These are phyloP conservation scores for Aureobasidium zeae DNA, from an alignment of 2,329 filamentous ascomycete genomes.

Conservation along the genomic window DNA sequence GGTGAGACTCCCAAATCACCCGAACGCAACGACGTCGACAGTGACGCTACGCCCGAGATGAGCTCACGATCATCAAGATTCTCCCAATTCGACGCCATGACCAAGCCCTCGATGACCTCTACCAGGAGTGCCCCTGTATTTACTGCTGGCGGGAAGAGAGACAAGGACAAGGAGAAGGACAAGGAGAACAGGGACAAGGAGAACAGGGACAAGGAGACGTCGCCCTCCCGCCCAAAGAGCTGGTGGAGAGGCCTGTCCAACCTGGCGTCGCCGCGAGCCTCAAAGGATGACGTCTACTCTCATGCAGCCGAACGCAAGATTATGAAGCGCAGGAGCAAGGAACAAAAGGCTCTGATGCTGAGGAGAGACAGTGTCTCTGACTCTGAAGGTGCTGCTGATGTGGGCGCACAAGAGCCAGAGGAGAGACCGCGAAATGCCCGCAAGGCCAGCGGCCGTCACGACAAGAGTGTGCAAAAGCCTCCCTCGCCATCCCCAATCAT, in stretches of 20 bases:
- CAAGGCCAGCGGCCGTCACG: constrained; percentile 16
- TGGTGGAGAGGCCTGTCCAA: constrained; percentile 12
- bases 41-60: constrained; percentile 35
- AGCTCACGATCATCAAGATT: constrained; percentile 21
- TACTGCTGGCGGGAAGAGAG: constrained; percentile 9
- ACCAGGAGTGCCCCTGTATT: not conserved
- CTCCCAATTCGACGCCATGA: constrained; percentile 18
- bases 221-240: not conserved
- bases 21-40: constrained; percentile 31
- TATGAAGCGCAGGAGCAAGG: constrained; percentile 10
- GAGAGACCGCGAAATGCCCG: not conserved
- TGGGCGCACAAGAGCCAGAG: too few relatives aligned
- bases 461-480: not conserved
- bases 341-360: constrained; percentile 6
- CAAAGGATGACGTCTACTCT: constrained; percentile 9
- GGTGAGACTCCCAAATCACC: constrained; percentile 43
- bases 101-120: constrained; percentile 1
- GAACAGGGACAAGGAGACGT: too few relatives aligned
- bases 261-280: constrained; percentile 2
- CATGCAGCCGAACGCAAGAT: constrained; percentile 14
- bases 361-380: constrained; percentile 27
- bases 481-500: not conserved
- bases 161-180: constrained; percentile 14
- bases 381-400: constrained; percentile 17
- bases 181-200: constrained; percentile 12